Conservation (phyloP, 176 grass and related monocot species). For the Bothriochloa decipiens region DNA sequence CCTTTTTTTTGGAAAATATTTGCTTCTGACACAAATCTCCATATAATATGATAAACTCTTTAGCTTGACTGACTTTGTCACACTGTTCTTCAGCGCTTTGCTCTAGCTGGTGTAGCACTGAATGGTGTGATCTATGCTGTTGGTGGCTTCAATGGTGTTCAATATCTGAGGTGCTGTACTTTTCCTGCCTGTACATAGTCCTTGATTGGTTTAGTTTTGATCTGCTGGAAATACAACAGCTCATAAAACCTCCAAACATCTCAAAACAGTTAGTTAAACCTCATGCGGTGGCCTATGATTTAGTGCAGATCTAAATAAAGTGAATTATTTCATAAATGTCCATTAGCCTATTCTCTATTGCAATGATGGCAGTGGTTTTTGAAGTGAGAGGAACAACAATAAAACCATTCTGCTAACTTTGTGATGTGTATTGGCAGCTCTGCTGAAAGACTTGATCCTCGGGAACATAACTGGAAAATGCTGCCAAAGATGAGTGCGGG, state of each 20-base stretch:
- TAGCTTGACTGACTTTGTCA: background rate
- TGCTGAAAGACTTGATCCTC: slow-evolving; percentile 79
- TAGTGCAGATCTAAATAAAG: slow-evolving; percentile 14
- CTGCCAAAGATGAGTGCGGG: slow-evolving; percentile 67
- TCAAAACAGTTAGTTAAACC: background rate
- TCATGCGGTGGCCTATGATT: background rate
- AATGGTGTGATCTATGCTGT: slow-evolving; percentile 78
- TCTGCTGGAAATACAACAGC: slow-evolving; percentile 8
- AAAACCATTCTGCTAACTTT: slow-evolving; percentile 14
- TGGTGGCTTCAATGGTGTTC: slow-evolving; percentile 71
- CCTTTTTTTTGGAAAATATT: background rate
- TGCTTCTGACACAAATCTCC: background rate
- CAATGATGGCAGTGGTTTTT: background rate
- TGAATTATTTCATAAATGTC: background rate
- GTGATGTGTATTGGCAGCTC: slow-evolving; percentile 49
- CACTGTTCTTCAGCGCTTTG: slow-evolving; percentile 67
- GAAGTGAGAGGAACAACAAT: background rate
- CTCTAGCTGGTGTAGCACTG: slow-evolving; percentile 62
- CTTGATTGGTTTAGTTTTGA: slow-evolving; percentile 31
- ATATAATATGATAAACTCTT: slow-evolving; percentile 6
- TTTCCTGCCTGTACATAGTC: slow-evolving; percentile 25
- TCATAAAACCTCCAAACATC: background rate
- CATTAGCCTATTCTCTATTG: slow-evolving; percentile 8
- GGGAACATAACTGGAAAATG: slow-evolving; percentile 72
- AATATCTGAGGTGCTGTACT: slow-evolving; percentile 62